These are phyloP conservation scores for Endoconidiophora polonica DNA, from an alignment of 2,329 filamentous ascomycete genomes.

Conservation along the genomic window DNA sequence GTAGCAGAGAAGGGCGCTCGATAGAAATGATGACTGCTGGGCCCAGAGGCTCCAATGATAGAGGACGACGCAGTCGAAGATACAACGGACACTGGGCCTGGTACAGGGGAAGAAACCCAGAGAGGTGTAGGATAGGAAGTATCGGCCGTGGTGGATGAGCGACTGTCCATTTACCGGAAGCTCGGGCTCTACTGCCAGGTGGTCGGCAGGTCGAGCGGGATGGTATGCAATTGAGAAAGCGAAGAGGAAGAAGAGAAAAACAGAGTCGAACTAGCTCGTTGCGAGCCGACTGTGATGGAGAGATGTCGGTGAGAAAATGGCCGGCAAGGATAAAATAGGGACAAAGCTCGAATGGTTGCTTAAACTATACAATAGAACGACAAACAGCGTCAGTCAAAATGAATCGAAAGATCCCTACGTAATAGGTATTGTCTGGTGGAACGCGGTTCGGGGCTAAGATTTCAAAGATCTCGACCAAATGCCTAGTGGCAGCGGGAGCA, in stretches of 20 bases:
- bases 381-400: slow-evolving; percentile 1
- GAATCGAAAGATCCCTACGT: no score
- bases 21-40: slow-evolving; percentile 5
- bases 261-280: neutral
- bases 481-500: no score
- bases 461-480: no score
- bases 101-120: slow-evolving; percentile 22
- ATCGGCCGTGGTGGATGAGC: slow-evolving; percentile 33
- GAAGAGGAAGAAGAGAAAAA: neutral
- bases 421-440: no score
- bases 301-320: neutral
- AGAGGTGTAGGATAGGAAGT: slow-evolving; percentile 26
- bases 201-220: slow-evolving; percentile 10
- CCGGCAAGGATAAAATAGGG: slow-evolving; percentile 4
- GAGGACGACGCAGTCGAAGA: slow-evolving; percentile 5
- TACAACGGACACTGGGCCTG: slow-evolving; percentile 7
- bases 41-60: slow-evolving; percentile 7
- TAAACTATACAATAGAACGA: neutral
- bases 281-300: neutral
- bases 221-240: neutral
- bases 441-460: no score
- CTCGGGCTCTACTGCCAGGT: slow-evolving; percentile 17
- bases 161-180: slow-evolving; percentile 31
- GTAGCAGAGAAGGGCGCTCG: slow-evolving; percentile 2
- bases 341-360: slow-evolving; percentile 3